A percentile compares a stretch with the other conserved stretches of the same genome.
These are phyloP conservation scores for Ascoidea tarda DNA, from an alignment of 805 yeast species.

Conservation along the genomic window DNA sequence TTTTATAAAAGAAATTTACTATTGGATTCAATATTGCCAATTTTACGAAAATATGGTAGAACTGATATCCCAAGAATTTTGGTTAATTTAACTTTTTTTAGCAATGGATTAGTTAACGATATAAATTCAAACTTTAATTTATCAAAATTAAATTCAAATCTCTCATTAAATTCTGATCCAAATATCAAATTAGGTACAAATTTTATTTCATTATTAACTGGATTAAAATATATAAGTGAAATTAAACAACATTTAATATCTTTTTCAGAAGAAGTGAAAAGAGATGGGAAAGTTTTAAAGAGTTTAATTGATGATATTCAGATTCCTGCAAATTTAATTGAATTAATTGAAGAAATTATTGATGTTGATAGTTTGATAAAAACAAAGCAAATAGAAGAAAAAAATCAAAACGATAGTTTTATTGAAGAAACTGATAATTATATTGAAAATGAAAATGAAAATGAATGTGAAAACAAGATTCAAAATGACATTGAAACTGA, in stretches of 20 bases:
- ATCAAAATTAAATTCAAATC: too few relatives aligned
- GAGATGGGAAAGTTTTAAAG: slow-evolving; percentile 15
- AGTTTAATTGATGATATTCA: slow-evolving; percentile 17
- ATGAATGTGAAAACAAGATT: slow-evolving; percentile 8
- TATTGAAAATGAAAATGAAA: slow-evolving; percentile 11
- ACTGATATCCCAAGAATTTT: slow-evolving; percentile 49
- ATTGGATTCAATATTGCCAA: not conserved
- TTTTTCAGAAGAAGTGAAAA: slow-evolving; percentile 11
- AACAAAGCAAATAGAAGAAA: slow-evolving; percentile 4
- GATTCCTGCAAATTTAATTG: slow-evolving; percentile 27
- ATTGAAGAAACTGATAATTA: not conserved
- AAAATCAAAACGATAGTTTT: not conserved
- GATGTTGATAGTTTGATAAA: slow-evolving; percentile 22
- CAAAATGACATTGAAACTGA: slow-evolving; percentile 2
- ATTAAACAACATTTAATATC: slow-evolving; percentile 27
- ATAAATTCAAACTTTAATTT: slow-evolving; percentile 7
- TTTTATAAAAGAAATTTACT: slow-evolving; percentile 19
- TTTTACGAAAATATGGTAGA: slow-evolving; percentile 6
- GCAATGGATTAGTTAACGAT: not conserved
- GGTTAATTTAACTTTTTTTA: slow-evolving; percentile 34
- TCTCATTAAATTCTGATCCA: slow-evolving; percentile 14
- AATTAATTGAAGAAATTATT: slow-evolving; percentile 26
- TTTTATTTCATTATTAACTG: slow-evolving; percentile 4
- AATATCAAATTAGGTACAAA: slow-evolving; percentile 18
- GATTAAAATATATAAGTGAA: slow-evolving; percentile 48